A percentile compares a stretch with the other conserved stretches of the same genome.
Conservation (phyloP, 2,329 filamentous ascomycete species). For the Aspergillus tubingensis region DNA sequence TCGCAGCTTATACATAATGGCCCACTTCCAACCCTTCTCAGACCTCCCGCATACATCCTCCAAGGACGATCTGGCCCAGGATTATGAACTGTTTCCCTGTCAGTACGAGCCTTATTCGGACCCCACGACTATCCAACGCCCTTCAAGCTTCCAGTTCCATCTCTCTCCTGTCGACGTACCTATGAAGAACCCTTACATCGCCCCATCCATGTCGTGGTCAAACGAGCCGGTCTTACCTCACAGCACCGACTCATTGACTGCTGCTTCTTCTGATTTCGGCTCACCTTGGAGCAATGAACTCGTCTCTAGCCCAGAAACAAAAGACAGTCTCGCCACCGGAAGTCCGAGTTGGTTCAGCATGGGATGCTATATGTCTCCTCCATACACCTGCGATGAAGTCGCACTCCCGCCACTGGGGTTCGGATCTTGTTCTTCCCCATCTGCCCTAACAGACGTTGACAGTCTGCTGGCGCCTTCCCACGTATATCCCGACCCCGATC, state of each 20-base stretch:
- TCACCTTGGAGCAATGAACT: conserved; percentile 25
- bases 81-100: conserved; percentile 7
- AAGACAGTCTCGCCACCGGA: conserved; percentile 27
- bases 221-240: not conserved
- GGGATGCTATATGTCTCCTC: conserved; percentile 24
- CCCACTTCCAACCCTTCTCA: conserved; percentile 3
- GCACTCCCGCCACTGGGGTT: conserved; percentile 14
- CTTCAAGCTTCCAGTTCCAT: not conserved
- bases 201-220: not conserved
- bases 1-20: conserved; percentile 3
- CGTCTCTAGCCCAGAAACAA: conserved; percentile 25
- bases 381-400: conserved; percentile 22
- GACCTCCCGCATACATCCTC: conserved; percentile 1
- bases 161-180: not conserved
- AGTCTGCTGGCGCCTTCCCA: conserved; percentile 13
- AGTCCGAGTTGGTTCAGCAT: conserved; percentile 18
- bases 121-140: conserved; percentile 6
- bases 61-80: conserved; percentile 3
- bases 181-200: conserved; percentile 1
- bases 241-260: not conserved
- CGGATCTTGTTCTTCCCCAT: conserved; percentile 21
- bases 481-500: conserved; percentile 24
- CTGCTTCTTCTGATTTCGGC: conserved; percentile 6
- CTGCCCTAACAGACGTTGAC: conserved; percentile 14
- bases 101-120: conserved; percentile 4